Percentiles rank a stretch among this genome's conserved stretches.
These are phyloP conservation scores for Aspergillus nidulans DNA, from an alignment of 495 filamentous ascomycete species.

Conservation along the genomic window DNA sequence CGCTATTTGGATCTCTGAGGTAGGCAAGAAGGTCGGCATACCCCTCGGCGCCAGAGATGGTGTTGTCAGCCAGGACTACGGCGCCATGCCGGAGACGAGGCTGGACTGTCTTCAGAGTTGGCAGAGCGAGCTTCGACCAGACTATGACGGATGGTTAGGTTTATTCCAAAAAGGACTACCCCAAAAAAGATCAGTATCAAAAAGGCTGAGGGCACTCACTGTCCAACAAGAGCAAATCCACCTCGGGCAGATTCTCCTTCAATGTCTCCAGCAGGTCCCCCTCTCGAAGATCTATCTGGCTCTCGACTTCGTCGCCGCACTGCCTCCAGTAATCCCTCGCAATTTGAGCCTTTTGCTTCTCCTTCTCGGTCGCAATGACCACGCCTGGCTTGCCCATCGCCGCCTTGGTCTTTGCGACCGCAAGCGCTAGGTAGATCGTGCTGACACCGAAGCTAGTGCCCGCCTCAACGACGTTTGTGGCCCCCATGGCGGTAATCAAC, in stretches of 20 bases:
- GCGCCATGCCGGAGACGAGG: conserved; percentile 41
- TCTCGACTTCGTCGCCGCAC: conserved; percentile 35
- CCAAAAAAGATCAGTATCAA: neutral
- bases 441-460: conserved; percentile 55
- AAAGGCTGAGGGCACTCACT: conserved; percentile 34
- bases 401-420: conserved; percentile 31
- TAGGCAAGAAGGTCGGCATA: conserved; percentile 1
- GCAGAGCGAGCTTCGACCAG: conserved; percentile 47
- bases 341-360: conserved; percentile 39
- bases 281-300: conserved; percentile 47
- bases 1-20: neutral
- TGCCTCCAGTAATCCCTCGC: conserved; percentile 47
- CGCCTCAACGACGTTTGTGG: conserved; percentile 47
- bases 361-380: conserved; percentile 54
- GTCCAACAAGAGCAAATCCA: conserved; percentile 53
- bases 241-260: conserved; percentile 31
- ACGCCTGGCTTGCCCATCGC: conserved; percentile 23
- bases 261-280: conserved; percentile 51
- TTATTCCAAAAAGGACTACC: too few species aligned
- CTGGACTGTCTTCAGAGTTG: conserved; percentile 42
- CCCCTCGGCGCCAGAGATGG: neutral
- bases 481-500: conserved; percentile 33
- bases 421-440: conserved; percentile 55
- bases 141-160: conserved; percentile 26
- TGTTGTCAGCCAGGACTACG: conserved; percentile 49